Evolutionary conservation across 2,329 filamentous ascomycete genomes (phyloP), one percentile per base, ranked within the genome.

Genomic region (Canariomyces notabilis): DNA sequence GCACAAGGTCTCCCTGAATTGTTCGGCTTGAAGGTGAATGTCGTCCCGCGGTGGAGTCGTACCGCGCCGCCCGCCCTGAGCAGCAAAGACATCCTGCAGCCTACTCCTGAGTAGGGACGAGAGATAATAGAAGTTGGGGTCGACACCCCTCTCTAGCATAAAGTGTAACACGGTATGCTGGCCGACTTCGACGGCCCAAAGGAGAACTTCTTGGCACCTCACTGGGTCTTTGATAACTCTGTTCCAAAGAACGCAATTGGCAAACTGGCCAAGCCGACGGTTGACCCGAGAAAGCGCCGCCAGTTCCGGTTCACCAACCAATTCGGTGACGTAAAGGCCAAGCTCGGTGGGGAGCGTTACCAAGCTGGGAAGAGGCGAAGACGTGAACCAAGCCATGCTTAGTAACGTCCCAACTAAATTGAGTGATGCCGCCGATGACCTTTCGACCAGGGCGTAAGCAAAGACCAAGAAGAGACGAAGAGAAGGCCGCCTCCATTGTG

Each of bases 161-260:
- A 6, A 2, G 8, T 18, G 18, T 14, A 48, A 14, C 16, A 41
- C 5, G 1, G 19, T 6, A 18, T 44, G 36, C 1, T 20, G 20
- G 16, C 40, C 40, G 15, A 11, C 21, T 5, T 44, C 36, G 9
- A 40, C 21, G 8, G 35, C 36, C 46, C 46, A 48, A 2, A 48
- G 41, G 6, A 48, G 40, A 18, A 48, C 41, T 32, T 48, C 46
- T 12, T 37, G 29, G 21, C 15, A 38, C 21, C 44, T 23, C 11
- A 4, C 1, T 8, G 34, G n/a, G 26, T 42, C 14, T n/a, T 26
- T 16, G 20, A 19, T 38, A 9, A 47, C 19, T 5, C 5, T 2
- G 2, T 15, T 14, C 26, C 39, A 38, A 15, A 47, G 35, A 2
- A 34, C 1, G 6, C 12, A 11, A 3, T 18, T n/a, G n/a, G 38